A percentile compares a stretch with the other conserved stretches of the same genome.
Conservation (phyloP, 345 rosid species). For the Excoecaria cochinchinensis region DNA sequence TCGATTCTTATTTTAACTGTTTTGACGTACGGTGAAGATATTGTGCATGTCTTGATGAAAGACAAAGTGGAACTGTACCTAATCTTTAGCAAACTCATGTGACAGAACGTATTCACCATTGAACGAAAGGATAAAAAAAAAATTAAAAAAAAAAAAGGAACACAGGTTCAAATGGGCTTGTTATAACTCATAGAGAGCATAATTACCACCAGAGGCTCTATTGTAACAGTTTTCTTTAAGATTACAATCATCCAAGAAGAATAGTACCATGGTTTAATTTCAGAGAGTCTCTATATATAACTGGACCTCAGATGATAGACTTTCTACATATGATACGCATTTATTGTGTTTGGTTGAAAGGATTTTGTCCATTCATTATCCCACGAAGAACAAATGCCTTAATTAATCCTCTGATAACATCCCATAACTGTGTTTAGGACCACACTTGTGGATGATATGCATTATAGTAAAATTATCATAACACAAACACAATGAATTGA, state of each 20-base stretch:
- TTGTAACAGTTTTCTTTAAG: neutral
- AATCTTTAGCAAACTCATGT: too few species aligned
- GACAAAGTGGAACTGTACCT: neutral
- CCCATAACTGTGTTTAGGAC: neutral
- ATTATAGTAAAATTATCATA: slow-evolving; percentile 4
- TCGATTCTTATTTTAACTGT: slow-evolving; percentile 4
- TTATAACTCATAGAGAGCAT: neutral
- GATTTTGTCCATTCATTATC: neutral
- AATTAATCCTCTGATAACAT: neutral
- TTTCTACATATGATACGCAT: neutral
- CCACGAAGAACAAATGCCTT: neutral
- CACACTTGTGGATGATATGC: neutral
- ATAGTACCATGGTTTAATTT: neutral
- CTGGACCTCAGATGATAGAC: neutral
- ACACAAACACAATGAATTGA: neutral
- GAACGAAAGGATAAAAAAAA: neutral
- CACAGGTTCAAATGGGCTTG: neutral
- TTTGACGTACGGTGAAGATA: neutral
- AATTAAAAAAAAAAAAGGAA: too few species aligned
- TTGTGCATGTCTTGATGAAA: neutral
- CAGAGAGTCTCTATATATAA: neutral
- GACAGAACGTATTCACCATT: too few species aligned
- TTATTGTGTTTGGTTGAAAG: neutral
- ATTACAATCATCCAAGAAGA: neutral
- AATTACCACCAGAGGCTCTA: neutral